phyloP scores from a whole-genome alignment of 345 rosid species.

The Stellera chamaejasme region DNA sequence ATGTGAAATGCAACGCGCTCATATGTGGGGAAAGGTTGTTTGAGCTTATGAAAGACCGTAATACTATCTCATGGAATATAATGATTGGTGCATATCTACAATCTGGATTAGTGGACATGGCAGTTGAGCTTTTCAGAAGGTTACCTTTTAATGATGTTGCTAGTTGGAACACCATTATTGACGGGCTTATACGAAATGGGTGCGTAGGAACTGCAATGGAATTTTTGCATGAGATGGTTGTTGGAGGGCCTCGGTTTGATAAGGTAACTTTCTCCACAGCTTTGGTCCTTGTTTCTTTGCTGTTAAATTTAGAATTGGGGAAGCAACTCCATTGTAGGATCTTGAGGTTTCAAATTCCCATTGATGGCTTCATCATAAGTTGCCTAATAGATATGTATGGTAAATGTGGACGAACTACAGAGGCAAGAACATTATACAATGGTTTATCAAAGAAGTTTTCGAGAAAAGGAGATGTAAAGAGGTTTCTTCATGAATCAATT shows the following conservation, averaged over 20 bases:
- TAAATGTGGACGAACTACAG: constrained; percentile 34
- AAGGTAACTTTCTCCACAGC: constrained; percentile 33
- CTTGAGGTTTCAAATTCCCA: constrained; percentile 19
- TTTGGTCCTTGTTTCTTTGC: constrained; percentile 32
- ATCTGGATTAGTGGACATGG: constrained; percentile 25
- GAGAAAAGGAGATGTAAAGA: constrained; percentile 7
- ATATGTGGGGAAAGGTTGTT: constrained; percentile 23
- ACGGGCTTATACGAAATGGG: constrained; percentile 34
- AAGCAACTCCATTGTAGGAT: constrained; percentile 35
- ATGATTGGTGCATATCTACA: constrained; percentile 28
- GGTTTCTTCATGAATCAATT: constrained; percentile 10
- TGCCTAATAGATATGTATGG: constrained; percentile 45
- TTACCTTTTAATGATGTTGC: constrained; percentile 25
- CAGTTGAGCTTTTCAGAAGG: constrained; percentile 28
- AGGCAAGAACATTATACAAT: constrained; percentile 20
- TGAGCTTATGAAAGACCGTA: constrained; percentile 26
- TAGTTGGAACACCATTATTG: constrained; percentile 42
- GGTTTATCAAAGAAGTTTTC: constrained; percentile 7
- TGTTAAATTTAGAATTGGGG: constrained; percentile 26
- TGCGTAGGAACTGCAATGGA: constrained; percentile 27
- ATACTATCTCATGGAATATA: constrained; percentile 38
- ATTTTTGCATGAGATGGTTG: constrained; percentile 34
- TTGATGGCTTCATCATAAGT: constrained; percentile 29
- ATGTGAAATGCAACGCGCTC: constrained; percentile 34
- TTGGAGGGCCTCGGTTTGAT: constrained; percentile 22